Evolutionary conservation across 176 grass and related monocot genomes (phyloP), one percentile per base, ranked within the genome.

Genomic region (Carex parvula): DNA sequence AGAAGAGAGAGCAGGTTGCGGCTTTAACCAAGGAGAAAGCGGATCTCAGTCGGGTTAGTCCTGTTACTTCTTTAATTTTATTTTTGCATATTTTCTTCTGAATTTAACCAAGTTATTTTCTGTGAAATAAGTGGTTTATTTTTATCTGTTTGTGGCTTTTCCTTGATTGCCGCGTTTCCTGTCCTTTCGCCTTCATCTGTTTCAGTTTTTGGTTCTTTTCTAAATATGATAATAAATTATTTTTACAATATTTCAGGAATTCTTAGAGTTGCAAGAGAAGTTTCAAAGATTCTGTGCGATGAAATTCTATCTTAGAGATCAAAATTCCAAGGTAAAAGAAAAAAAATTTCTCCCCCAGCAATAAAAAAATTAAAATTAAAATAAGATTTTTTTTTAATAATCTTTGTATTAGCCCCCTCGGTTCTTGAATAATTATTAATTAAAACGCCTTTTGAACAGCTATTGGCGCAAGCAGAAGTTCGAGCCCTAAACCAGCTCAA

Each of bases 171-270:
- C 74, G 57, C 74, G 74, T 79, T 11, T 57, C n/a, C 24, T 57
- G 24, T 79, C 74, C 48, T 79, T 79, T 79, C 74, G 29, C 50
- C 50, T 56, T 70, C 67, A 39, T 70, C 17, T 8, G 33, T 7
- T 69, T 69, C 65, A 35, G 30, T 39, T 30, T 69, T 53, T 17
- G 4, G 2, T 79, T 22, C 0, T 16, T 30, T 56, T 46, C 13
- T 29, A 42, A 56, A 16, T 41, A 48, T 4, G 41, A 48, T 17
- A 37, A 16, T 68, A 7, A 33, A 6, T 68, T 68, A 2, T 14
- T 21, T 46, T 41, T 82, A 56, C 30, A 82, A 82, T 5, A 13
- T 79, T 82, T 82, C 80, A 82, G 80, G 59, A 82, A 82, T 29
- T 82, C 3, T 7, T 8, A 57, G 29, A 63, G 14, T 60, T 82